Evolutionary conservation across 352 stramenopile species (phyloP), one percentile per base, ranked within the genome.

Genomic region (Elongisporangium prolatum): DNA sequence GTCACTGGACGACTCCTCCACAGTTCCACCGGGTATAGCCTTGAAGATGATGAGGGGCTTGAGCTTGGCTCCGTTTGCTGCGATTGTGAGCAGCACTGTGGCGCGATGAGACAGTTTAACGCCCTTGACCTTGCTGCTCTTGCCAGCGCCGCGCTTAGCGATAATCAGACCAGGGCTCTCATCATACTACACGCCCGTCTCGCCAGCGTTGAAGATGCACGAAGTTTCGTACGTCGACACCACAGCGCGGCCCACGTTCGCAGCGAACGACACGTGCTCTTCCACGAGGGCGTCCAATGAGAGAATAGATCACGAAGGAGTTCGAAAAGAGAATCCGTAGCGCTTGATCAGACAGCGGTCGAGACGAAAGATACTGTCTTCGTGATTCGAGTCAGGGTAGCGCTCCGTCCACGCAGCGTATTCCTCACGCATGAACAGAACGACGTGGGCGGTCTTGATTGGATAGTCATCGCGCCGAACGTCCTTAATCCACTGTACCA

Each of bases 401-500:
- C n/a, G 8, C 0, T 38, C 16, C 16, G 55, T 28, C 60, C 63
- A 71, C 17, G 20, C 25, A 13, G 4, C n/a, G 13, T 68, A 65
- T 21, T 71, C 59, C 40, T 65, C 59, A 14, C 37, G 59, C 16
- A 67, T 3, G 24, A 65, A 65, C 14, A 54, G 57, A 48, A 66
- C 56, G 18, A 63, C 44, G 54, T 68, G 60, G 9, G 7, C 44
- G 3, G 55, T 60, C 44, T 63, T 72, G n/a, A 68, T 52, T 10
- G 64, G 55, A 22, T 59, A 68, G 24, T 69, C 63, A 9, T 71
- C 60, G 40, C 61, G 59, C 3, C 60, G 49, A 17, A 71, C 37
- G 3, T 61, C 16, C 50, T 68, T 71, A 48, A 71, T 67, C 59
- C 57, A 75, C 54, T 68, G 57, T 7, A 65, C 44, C 1, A 71